Conservation (phyloP, 345 rosid genomes). For the Combretum micranthum region DNA sequence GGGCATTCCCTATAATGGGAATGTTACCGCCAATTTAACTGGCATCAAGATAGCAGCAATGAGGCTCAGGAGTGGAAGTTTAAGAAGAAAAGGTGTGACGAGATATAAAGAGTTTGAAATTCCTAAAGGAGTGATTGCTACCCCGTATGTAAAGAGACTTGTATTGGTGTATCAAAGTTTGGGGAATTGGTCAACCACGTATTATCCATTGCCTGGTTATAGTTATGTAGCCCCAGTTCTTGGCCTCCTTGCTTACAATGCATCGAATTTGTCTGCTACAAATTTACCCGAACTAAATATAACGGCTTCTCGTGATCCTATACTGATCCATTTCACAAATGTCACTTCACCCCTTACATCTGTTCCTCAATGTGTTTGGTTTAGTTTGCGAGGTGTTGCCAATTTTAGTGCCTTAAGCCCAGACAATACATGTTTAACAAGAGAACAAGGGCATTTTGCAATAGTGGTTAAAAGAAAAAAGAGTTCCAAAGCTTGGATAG, state of each 20-base stretch:
- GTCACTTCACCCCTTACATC: slow-evolving; percentile 37
- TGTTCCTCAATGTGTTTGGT: slow-evolving; percentile 50
- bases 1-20: slow-evolving; percentile 53
- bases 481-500: slow-evolving; percentile 44
- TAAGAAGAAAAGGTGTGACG: slow-evolving; percentile 39
- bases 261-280: slow-evolving; percentile 51
- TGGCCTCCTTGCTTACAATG: slow-evolving; percentile 81
- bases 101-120: slow-evolving; percentile 51
- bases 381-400: slow-evolving; percentile 44
- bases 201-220: slow-evolving; percentile 52
- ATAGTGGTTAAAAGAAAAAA: slow-evolving; percentile 38
- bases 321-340: slow-evolving; percentile 50
- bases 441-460: slow-evolving; percentile 78
- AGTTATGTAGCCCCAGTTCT: slow-evolving; percentile 63
- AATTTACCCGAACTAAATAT: slow-evolving; percentile 42
- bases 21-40: slow-evolving; percentile 50
- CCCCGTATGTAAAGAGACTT: slow-evolving; percentile 70
- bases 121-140: slow-evolving; percentile 41
- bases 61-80: slow-evolving; percentile 91
- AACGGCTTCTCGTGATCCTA: slow-evolving; percentile 41
- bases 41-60: slow-evolving; percentile 63
- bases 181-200: slow-evolving; percentile 54
- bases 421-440: slow-evolving; percentile 49
- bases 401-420: slow-evolving; percentile 48
- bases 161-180: slow-evolving; percentile 82